These are phyloP conservation scores for Meripilus lineatus DNA, from an alignment of 1,284 basidiomycete genomes.

Conservation along the genomic window DNA sequence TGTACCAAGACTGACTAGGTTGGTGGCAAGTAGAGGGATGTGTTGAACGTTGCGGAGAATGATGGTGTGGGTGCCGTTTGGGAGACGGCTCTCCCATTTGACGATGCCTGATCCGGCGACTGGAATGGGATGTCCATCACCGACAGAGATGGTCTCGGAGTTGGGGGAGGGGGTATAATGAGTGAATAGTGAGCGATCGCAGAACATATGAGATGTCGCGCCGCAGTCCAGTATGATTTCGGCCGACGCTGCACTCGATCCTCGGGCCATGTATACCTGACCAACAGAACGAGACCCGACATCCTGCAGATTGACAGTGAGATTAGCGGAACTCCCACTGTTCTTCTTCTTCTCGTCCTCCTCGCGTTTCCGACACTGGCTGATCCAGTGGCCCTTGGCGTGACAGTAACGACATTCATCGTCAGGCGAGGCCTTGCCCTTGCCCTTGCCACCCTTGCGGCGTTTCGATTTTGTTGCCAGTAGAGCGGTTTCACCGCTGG, in stretches of 20 bases:
- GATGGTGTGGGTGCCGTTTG: not conserved
- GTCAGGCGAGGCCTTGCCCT: not conserved
- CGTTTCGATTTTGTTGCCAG: no score
- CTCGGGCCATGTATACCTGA: not conserved
- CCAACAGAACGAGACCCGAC: not conserved
- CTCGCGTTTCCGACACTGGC: not conserved
- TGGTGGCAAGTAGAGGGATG: constrained; percentile 5
- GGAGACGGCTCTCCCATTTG: not conserved
- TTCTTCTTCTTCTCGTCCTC: not conserved
- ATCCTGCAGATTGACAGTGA: not conserved
- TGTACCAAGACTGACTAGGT: not conserved
- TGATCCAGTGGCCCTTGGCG: not conserved
- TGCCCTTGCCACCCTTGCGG: not conserved
- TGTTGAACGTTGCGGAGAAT: constrained; percentile 1
- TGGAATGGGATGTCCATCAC: not conserved
- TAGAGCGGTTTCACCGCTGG: no score
- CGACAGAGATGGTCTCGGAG: not conserved
- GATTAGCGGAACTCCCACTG: not conserved
- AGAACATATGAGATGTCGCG: not conserved
- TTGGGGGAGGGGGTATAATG: not conserved
- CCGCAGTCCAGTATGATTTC: not conserved
- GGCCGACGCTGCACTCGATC: not conserved
- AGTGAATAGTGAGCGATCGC: not conserved
- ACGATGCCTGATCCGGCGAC: not conserved
- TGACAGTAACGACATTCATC: not conserved